Percentiles rank a stretch among this genome's conserved stretches.
Conservation (phyloP, 2,329 filamentous ascomycete genomes). For the Chlorencoelia australis region DNA sequence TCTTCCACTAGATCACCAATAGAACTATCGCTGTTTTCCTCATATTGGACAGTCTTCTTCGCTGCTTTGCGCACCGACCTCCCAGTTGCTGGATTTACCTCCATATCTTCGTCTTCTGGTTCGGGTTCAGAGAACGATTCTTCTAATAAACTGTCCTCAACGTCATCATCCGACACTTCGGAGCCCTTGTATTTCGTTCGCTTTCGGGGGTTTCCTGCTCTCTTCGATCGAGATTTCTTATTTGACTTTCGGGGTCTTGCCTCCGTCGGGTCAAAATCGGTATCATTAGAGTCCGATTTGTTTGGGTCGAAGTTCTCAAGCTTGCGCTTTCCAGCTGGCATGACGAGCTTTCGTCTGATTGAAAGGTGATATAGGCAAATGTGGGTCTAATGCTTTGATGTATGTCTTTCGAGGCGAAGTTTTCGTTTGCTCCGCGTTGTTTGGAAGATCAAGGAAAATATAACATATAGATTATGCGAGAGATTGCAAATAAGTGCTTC, state of each 20-base stretch:
- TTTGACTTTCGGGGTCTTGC: slow-evolving; percentile 36
- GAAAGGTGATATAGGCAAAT: too few relatives aligned
- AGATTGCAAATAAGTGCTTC: too few relatives aligned
- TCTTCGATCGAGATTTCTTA: slow-evolving; percentile 28
- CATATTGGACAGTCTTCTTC: slow-evolving; percentile 36
- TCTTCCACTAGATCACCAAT: slow-evolving; percentile 27
- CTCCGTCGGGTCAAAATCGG: slow-evolving; percentile 51
- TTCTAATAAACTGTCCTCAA: slow-evolving; percentile 39
- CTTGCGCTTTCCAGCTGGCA: slow-evolving; percentile 36
- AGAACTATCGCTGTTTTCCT: slow-evolving; percentile 35
- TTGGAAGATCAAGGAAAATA: too few relatives aligned
- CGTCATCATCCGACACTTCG: slow-evolving; percentile 51
- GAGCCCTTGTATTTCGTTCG: slow-evolving; percentile 44
- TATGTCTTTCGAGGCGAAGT: too few relatives aligned
- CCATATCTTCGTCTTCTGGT: slow-evolving; percentile 30
- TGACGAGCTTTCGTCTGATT: slow-evolving; percentile 15
- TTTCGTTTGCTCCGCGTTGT: too few relatives aligned
- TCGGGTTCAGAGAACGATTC: slow-evolving; percentile 40
- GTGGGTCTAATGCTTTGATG: too few relatives aligned
- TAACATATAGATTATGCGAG: too few relatives aligned
- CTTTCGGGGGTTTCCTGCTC: slow-evolving; percentile 29
- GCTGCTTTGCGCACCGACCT: slow-evolving; percentile 39
- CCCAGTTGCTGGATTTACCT: slow-evolving; percentile 38
- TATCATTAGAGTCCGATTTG: slow-evolving; percentile 55
- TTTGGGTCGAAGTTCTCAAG: slow-evolving; percentile 54